Base-by-base conservation (phyloP, 2,329 filamentous ascomycete genomes). In the Cadophora luteo-olivacea region DNA sequence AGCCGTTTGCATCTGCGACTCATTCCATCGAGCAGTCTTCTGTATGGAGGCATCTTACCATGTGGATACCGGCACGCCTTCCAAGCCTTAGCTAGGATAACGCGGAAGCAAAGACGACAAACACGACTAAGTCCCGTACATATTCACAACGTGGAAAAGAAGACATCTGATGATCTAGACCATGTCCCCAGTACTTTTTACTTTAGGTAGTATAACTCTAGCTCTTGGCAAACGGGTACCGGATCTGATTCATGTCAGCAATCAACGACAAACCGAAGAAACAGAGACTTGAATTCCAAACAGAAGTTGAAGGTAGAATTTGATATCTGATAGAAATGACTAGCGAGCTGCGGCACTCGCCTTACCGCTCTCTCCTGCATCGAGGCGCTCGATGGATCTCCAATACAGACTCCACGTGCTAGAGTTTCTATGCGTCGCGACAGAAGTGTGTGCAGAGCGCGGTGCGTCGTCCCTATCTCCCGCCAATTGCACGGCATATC, bases 371-470 rank as follows among this genome's bases (percentile, higher is more conserved):
- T 12, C 41, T 32, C 14, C 29, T 49, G 60, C 60, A 49, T 49
- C 29, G 41, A 51, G 14, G 41, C 60, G 22, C 25, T 55, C 29
- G 57, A 45, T 33, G 25, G 41, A 62, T 62, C 45, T 49, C 60
- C 60, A 62, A 49, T 62, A 62, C 60, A 49, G 24, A 22, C 6
- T 62, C 49, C 60, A 62, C 60, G 41, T 62, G 60, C 60, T 25
- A n/a, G 8, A 14, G 12, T 24, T 24, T 14, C 33, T 19, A 11
- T 60, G 45, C 38, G 49, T 16, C 3, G 5, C 24, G 29, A 48
- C 41, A 49, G 29, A 19, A 33, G 32, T 33, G 6, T 51, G 29
- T 32, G 41, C 60, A 62, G 24, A 16, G 41, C 41, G 24, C 25
- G 24, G 16, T 62, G 45, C 60, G 14, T 62, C 25, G 24, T 60